A percentile compares a stretch with the other conserved stretches of the same genome.
Evolutionary conservation across 176 grass and related monocot genomes (phyloP).

Genomic region (Metroxylon sagu): DNA sequence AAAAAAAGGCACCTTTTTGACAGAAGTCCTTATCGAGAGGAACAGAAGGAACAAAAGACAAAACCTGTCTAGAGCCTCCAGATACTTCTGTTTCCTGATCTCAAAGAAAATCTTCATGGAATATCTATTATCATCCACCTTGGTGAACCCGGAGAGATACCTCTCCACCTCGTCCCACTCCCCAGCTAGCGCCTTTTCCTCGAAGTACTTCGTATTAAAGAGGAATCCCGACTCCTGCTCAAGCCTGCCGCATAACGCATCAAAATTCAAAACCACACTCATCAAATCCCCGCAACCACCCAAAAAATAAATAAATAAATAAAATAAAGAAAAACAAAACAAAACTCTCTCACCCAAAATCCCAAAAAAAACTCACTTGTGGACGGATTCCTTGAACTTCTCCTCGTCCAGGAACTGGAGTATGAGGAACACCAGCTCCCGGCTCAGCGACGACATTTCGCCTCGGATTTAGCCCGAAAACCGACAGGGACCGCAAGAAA

Average conservation of each 20-base stretch:
- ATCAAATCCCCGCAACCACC: slow-evolving; percentile 1
- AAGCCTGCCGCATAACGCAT: slow-evolving; percentile 42
- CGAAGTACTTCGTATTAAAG: slow-evolving; percentile 96
- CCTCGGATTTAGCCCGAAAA: too few relatives aligned
- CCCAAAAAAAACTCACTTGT: slow-evolving; percentile 44
- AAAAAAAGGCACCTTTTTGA: too few relatives aligned
- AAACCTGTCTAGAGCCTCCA: slow-evolving; percentile 94
- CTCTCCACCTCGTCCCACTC: slow-evolving; percentile 97
- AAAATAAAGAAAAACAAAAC: not conserved
- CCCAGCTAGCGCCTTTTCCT: slow-evolving; percentile 76
- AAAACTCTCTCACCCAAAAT: not conserved
- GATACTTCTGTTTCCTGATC: slow-evolving; percentile 98
- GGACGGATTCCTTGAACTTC: slow-evolving; percentile 98
- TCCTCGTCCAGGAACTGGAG: slow-evolving; percentile 99
- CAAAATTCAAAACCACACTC: slow-evolving; percentile 21
- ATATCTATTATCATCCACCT: slow-evolving; percentile 96
- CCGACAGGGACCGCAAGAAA: not conserved
- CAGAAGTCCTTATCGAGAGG: too few relatives aligned
- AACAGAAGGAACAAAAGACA: slow-evolving; percentile 1
- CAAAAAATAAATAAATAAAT: not conserved
- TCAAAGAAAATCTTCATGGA: slow-evolving; percentile 99
- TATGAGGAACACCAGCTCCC: slow-evolving; percentile 98
- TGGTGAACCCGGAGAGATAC: slow-evolving; percentile 95
- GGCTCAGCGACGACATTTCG: slow-evolving; percentile 84
- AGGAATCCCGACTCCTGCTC: slow-evolving; percentile 93